Evolutionary conservation across 2,329 filamentous ascomycete genomes (phyloP), one percentile per base, ranked within the genome.

Genomic region (Aspergillus fructus): DNA sequence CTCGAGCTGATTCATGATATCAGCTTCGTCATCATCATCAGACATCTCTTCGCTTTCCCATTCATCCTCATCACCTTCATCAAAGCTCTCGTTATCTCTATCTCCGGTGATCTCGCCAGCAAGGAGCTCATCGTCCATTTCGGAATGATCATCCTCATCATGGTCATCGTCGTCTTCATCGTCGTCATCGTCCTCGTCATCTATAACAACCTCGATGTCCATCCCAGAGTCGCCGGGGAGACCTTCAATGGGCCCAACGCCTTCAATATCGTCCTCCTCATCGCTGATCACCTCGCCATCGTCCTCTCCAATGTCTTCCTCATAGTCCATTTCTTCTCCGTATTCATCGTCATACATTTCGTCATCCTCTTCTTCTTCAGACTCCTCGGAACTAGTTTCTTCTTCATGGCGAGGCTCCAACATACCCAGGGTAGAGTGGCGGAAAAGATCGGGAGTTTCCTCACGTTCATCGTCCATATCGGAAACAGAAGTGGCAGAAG

Each of bases 381-480:
- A 80, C 46, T 79, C 80, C 60, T 87, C 87, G 33, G 91, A 89
- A 34, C 90, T 91, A 49, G 91, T 92, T 62, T 93, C 91, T 59
- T 90, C 88, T 59, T 92, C 89, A 57, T 89, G 85, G 49, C 88
- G 85, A 63, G 90, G 88, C 72, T 97, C 94, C 53, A 97, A 87
- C 87, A 97, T 96, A 49, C 94, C 93, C 21, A 99, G 81, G 1
- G 96, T 91, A 2, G 94, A 97, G 74, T 97, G 96, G 53, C 96
- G 89, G 78, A 97, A 97, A 19, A 99, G 83, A 76, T 99, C 94
- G 30, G 96, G 94, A 5, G 96, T 99, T 72, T 97, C 94, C 74
- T 96, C 92, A 45, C 92, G 88, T 55, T 91, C 88, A 60, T 93
- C 90, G 41, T 93, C 90, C 50, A 92, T 80, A 62, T 96, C 93